phyloP scores from a whole-genome alignment of 2,329 filamentous ascomycete species.

The Penicillium sp. region DNA sequence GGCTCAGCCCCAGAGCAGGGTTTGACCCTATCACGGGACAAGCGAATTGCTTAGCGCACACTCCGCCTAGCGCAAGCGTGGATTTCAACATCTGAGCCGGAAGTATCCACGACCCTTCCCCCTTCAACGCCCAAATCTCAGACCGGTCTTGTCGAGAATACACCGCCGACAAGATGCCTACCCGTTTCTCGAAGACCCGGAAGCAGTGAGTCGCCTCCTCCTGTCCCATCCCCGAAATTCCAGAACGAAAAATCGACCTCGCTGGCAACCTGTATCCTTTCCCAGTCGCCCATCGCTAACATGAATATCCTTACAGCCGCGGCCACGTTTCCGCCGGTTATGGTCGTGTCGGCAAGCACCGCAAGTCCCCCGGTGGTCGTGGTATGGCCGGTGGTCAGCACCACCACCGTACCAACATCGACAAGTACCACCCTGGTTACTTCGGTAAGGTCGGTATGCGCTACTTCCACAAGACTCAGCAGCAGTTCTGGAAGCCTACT shows the following conservation, averaged over 20 bases:
- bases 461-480: slow-evolving; percentile 93
- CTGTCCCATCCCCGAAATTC: slow-evolving; percentile 18
- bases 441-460: slow-evolving; percentile 96
- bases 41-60: slow-evolving; percentile 41
- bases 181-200: slow-evolving; percentile 51
- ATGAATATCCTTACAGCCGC: slow-evolving; percentile 58
- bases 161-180: slow-evolving; percentile 50
- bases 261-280: slow-evolving; percentile 8
- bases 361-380: slow-evolving; percentile 80
- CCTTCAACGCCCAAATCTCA: slow-evolving; percentile 37
- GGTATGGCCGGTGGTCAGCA: slow-evolving; percentile 98
- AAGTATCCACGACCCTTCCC: slow-evolving; percentile 32
- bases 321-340: slow-evolving; percentile 98
- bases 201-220: slow-evolving; percentile 45
- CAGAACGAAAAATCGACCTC: slow-evolving; percentile 19
- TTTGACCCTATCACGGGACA: slow-evolving; percentile 35
- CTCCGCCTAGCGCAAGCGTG: slow-evolving; percentile 33
- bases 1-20: slow-evolving; percentile 22
- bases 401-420: slow-evolving; percentile 91
- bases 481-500: slow-evolving; percentile 97
- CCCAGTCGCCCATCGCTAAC: slow-evolving; percentile 18
- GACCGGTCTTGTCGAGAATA: slow-evolving; percentile 41
- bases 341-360: slow-evolving; percentile 98
- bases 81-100: slow-evolving; percentile 37
- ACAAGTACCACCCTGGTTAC: slow-evolving; percentile 98